Evolutionary conservation across 2,329 filamentous ascomycete species (phyloP).

Genomic region (Myriosclerotinia curreyana): DNA sequence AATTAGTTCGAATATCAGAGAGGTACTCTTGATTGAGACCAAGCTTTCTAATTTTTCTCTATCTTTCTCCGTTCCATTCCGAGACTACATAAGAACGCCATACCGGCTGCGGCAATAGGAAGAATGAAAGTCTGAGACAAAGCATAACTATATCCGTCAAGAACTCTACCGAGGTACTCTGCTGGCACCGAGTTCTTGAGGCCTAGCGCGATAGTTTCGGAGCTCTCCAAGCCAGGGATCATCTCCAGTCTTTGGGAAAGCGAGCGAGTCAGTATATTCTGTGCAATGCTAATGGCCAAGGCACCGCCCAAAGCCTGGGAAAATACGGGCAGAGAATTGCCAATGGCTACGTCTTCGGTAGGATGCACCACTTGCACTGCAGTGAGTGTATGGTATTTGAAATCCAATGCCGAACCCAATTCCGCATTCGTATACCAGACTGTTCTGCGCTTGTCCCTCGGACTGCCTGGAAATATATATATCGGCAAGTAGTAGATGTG

Average conservation of each 20-base stretch:
- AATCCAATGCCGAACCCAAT: too few relatives aligned
- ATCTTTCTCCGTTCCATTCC: background rate
- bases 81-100: background rate
- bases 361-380: conserved; percentile 36
- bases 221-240: conserved; percentile 36
- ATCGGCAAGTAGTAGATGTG: too few relatives aligned
- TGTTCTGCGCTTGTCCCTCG: too few relatives aligned
- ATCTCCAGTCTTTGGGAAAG: conserved; percentile 13
- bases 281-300: conserved; percentile 5
- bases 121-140: background rate
- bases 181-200: conserved; percentile 37
- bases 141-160: background rate
- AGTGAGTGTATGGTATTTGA: too few relatives aligned
- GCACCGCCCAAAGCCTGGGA: conserved; percentile 1
- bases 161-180: background rate
- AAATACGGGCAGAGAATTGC: background rate
- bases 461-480: too few relatives aligned
- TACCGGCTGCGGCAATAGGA: too few relatives aligned
- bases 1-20: background rate
- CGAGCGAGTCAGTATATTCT: background rate
- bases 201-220: conserved; percentile 43
- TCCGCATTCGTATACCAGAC: too few relatives aligned
- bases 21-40: background rate
- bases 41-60: too few relatives aligned
- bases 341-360: conserved; percentile 50